Base-by-base conservation (phyloP, 129 eudicot genomes). In the Saussurea involucrata region DNA sequence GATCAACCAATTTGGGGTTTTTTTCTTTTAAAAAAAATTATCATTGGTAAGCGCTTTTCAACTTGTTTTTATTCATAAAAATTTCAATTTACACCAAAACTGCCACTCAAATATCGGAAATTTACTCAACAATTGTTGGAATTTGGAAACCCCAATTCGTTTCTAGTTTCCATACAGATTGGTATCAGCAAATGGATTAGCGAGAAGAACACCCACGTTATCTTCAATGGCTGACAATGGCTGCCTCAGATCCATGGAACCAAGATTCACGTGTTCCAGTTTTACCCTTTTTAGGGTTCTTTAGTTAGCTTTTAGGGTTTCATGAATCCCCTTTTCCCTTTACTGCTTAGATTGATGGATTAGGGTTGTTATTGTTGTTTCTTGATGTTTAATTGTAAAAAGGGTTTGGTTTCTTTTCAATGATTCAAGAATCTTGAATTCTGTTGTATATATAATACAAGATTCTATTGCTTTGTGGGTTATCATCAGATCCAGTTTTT, bases 191-290 rank as follows among this genome's bases (percentile, higher is more conserved):
- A 15, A 31, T 8, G 24, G 77, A 73, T 73, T 18, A 21, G 69
- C 60, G 28, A 24, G 28, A 44, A 20, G 15, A 57, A n/a, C 58
- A 49, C 64, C 2, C 27, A 0, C 13, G 37, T 80, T 55, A 31
- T 73, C 53, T 82, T 67, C 44, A 32, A 86, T 74, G 85, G 88
- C 58, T 77, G 91, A 60, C 69, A 78, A 40, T 82, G 79, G 36
- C 74, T 89, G 80, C 83, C 83, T 87, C 73, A 83, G 88, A 87
- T 90, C 91, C 89, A 83, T 80, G 95, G 74, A 72, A 83, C 80
- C 86, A 71, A 80, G 32, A 80, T 74, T 74, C 78, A 74, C 60
- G 20, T 61, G 69, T 34, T 34, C 63, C 72, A 65, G 8, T 77
- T 49, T 49, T 49, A 49, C 18, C 77, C 76, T 77, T 69, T 75